A percentile compares a stretch with the other conserved stretches of the same genome.
These are phyloP conservation scores for Malassezia caprae DNA, from an alignment of 1,284 basidiomycete species.

Conservation along the genomic window DNA sequence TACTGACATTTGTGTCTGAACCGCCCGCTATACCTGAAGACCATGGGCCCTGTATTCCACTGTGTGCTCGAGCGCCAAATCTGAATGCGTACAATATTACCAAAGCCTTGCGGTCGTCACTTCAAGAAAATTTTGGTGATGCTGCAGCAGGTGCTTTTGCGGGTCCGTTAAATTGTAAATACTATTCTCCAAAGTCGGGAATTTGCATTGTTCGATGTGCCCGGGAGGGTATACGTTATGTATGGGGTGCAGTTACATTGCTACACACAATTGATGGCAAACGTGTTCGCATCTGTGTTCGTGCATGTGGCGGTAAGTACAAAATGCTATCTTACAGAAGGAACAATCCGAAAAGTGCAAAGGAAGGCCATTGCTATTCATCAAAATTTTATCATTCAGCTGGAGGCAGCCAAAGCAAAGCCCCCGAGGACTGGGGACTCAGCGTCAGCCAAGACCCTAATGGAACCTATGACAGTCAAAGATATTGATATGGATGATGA, in stretches of 20 bases:
- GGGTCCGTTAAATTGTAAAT: constrained; percentile 16
- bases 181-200: constrained; percentile 12
- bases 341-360: constrained; percentile 15
- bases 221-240: constrained; percentile 12
- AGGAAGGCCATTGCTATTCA: constrained; percentile 14
- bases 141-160: constrained; percentile 5
- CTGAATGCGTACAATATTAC: constrained; percentile 6
- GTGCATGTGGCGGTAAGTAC: constrained; percentile 8
- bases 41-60: background rate
- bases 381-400: constrained; percentile 6
- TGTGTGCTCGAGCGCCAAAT: background rate
- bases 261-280: constrained; percentile 7
- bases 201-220: constrained; percentile 13
- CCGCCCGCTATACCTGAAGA: background rate
- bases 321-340: background rate
- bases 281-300: constrained; percentile 7
- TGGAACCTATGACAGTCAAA: background rate
- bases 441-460: background rate
- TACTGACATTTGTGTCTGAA: background rate
- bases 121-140: constrained; percentile 17
- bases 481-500: constrained; percentile 3
- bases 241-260: constrained; percentile 15
- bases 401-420: constrained; percentile 9
- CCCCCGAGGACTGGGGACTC: background rate
- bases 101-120: constrained; percentile 12